Base-by-base conservation (phyloP, 805 yeast species). In the Pichia cephalocereana region DNA sequence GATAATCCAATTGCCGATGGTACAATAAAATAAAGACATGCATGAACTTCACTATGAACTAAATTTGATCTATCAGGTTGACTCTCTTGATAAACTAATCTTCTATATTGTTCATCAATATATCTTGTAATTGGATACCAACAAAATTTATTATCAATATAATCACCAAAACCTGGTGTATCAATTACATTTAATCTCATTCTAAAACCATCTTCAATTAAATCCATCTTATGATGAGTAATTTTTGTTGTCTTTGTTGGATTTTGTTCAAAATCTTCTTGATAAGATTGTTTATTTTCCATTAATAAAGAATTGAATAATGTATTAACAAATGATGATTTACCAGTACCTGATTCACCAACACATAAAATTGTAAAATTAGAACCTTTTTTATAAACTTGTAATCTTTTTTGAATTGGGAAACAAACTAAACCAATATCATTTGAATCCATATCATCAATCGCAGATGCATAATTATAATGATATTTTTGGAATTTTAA, bases 291-390 rank as follows among this genome's bases (percentile, higher is more conserved):
- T 38, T 30, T 12, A 7, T 46, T 41, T 14, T 56, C 70, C 55
- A 63, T 63, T 45, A 64, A 69, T 45, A 60, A 40, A 2, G 82
- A 67, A 41, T 83, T 82, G 63, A 87, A 85, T 53, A 90, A 71
- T 9, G 95, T 82, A 70, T 90, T 86, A 56, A 88, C 69, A 53
- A 89, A 86, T 1, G 91, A 79, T 5, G 87, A 78, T 61, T 86
- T 87, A 42, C 95, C 96, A 46, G 86, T 72, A 4, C 96, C 96
- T 45, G 84, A 72, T 64, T 84, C 89, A 31, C 97, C 96, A 43
- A 84, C 89, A 37, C 88, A 79, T 85, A 89, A 79, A 48, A 90
- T 59, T 42, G 95, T 87, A 66, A 86, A 84, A 27, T 80, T 71
- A 19, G 86, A 80, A 17, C 96, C 96, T 48, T 72, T 71, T 52